These are phyloP conservation scores for Metschnikowia orientalis DNA, from an alignment of 805 yeast genomes.

Conservation along the genomic window DNA sequence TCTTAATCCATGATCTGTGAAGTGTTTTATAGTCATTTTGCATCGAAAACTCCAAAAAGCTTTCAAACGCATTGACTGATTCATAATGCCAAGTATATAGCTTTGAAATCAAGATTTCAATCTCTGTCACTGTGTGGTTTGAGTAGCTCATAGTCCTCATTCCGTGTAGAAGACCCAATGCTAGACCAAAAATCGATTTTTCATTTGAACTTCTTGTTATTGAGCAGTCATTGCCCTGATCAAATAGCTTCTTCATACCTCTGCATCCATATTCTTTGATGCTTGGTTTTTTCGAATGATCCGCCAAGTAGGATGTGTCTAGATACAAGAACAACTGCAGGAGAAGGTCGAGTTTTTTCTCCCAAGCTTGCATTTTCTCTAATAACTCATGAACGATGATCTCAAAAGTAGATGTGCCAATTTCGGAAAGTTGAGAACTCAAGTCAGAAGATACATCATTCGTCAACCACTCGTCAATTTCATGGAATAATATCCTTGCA, in stretches of 20 bases:
- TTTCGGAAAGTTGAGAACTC: too few species aligned
- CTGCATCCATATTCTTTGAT: slow-evolving; percentile 25
- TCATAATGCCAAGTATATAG: too few species aligned
- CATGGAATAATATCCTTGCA: slow-evolving; percentile 18
- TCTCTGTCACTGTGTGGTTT: too few species aligned
- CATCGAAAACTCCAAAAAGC: too few species aligned
- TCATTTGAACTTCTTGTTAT: too few species aligned
- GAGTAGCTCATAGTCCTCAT: too few species aligned
- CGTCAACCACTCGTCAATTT: slow-evolving; percentile 18
- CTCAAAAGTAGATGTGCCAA: neutral
- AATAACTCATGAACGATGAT: too few species aligned
- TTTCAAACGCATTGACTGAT: too few species aligned
- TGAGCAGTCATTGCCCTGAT: too few species aligned
- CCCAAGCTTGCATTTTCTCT: slow-evolving; percentile 27
- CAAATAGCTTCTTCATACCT: slow-evolving; percentile 3
- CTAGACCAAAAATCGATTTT: too few species aligned
- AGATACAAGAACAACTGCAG: slow-evolving; percentile 32
- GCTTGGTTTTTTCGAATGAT: slow-evolving; percentile 26
- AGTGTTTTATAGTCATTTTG: slow-evolving; percentile 16
- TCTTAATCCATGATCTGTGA: slow-evolving; percentile 17
- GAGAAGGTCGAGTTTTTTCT: slow-evolving; percentile 20
- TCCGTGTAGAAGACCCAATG: too few species aligned
- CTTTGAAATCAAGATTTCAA: too few species aligned
- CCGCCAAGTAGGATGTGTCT: slow-evolving; percentile 33
- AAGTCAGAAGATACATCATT: slow-evolving; percentile 10